A percentile compares a stretch with the other conserved stretches of the same genome.
Conservation (phyloP, 2,329 filamentous ascomycete species). For the Aspergillus carbonarius region DNA sequence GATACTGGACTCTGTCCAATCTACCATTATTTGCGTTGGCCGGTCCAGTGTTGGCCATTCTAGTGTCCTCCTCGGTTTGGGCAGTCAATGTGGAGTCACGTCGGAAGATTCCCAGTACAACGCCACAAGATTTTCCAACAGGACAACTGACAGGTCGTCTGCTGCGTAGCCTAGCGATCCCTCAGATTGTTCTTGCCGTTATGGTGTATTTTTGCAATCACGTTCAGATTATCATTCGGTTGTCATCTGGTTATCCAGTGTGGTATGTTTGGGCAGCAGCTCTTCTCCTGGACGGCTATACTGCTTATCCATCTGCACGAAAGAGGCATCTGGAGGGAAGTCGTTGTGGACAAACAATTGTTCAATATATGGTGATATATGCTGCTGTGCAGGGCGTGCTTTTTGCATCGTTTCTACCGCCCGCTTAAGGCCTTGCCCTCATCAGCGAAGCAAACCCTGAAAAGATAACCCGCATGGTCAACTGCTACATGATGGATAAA, state of each 20-base stretch:
- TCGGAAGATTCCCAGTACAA: neutral
- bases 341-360: neutral
- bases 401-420: constrained; percentile 11
- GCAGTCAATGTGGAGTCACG: neutral
- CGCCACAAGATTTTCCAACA: neutral
- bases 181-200: constrained; percentile 6
- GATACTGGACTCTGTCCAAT: constrained; percentile 12
- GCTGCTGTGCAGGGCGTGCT: constrained; percentile 6
- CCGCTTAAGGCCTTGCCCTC: neutral
- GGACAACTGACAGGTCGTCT: neutral
- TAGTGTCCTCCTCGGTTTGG: constrained; percentile 1
- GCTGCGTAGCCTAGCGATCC: constrained; percentile 8
- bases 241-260: constrained; percentile 11
- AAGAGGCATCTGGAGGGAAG: neutral
- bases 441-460: neutral
- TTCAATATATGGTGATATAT: constrained; percentile 10
- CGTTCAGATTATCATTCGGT: constrained; percentile 13
- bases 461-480: neutral
- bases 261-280: constrained; percentile 11
- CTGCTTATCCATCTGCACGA: neutral
- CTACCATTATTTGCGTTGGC: constrained; percentile 10
- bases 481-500: neutral
- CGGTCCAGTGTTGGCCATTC: constrained; percentile 5
- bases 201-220: constrained; percentile 6
- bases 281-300: neutral